phyloP scores from a whole-genome alignment of 1,284 basidiomycete genomes.

The Gymnopus androsaceus region DNA sequence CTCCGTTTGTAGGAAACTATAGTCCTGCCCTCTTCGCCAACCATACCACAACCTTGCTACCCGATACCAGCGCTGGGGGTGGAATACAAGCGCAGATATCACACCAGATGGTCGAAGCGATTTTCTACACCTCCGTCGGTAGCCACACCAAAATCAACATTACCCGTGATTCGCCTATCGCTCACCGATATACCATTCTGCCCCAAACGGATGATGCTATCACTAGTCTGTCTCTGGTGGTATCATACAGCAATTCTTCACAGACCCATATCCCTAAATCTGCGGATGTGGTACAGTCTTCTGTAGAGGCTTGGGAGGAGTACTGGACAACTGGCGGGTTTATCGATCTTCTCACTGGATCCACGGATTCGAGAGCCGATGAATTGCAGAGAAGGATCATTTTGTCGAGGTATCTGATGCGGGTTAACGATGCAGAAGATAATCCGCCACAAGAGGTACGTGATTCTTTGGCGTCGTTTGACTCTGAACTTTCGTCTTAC shows the following conservation, averaged over 20 bases:
- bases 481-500: constrained; percentile 10
- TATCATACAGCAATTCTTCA: constrained; percentile 30
- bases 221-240: constrained; percentile 34
- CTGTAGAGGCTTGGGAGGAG: constrained; percentile 41
- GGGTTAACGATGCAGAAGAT: constrained; percentile 60
- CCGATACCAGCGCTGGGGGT: constrained; percentile 12
- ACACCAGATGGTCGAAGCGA: constrained; percentile 43
- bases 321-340: constrained; percentile 56
- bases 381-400: constrained; percentile 61
- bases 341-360: constrained; percentile 52
- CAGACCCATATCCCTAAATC: constrained; percentile 24
- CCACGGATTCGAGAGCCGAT: constrained; percentile 49
- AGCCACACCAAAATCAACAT: constrained; percentile 42
- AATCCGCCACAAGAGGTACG: constrained; percentile 59
- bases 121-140: constrained; percentile 46
- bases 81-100: constrained; percentile 38
- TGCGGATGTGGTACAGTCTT: constrained; percentile 35
- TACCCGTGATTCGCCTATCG: constrained; percentile 38
- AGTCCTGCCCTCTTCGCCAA: constrained; percentile 39
- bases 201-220: constrained; percentile 20
- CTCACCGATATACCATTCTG: constrained; percentile 49
- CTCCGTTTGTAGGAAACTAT: constrained; percentile 58
- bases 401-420: constrained; percentile 56
- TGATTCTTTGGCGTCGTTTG: constrained; percentile 9
- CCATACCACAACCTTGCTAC: constrained; percentile 46